A percentile compares a stretch with the other conserved stretches of the same genome.
Conservation (phyloP, 129 eudicot genomes). For the Artemisia annua region DNA sequence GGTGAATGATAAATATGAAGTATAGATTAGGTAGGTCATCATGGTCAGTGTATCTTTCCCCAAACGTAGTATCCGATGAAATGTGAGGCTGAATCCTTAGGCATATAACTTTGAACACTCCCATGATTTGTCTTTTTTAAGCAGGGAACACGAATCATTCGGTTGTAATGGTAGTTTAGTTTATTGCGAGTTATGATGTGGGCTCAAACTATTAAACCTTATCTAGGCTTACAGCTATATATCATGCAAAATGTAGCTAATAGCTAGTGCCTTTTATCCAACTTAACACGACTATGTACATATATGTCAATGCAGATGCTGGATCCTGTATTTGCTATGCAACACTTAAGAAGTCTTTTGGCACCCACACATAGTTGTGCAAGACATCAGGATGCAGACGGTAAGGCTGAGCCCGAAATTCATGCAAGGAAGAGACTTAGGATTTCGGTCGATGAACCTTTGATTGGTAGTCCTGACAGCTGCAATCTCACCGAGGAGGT, state of each 20-base stretch:
- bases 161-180: background rate
- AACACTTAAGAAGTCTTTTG: conserved; percentile 40
- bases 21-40: too few relatives aligned
- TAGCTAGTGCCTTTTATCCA: background rate
- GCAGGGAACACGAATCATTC: background rate
- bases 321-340: conserved; percentile 47
- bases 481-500: conserved; percentile 35
- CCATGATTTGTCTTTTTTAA: too few relatives aligned
- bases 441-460: conserved; percentile 28
- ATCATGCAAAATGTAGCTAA: background rate
- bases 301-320: conserved; percentile 42
- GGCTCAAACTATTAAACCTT: background rate
- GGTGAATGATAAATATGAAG: too few relatives aligned
- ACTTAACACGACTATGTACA: conserved; percentile 1
- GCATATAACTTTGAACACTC: too few relatives aligned
- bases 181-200: background rate
- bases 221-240: conserved; percentile 5
- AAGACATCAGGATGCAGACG: conserved; percentile 23
- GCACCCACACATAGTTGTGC: conserved; percentile 30
- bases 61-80: too few relatives aligned
- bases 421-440: conserved; percentile 56
- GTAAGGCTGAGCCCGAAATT: conserved; percentile 24
- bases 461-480: conserved; percentile 30
- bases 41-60: too few relatives aligned
- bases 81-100: too few relatives aligned